phyloP scores from a whole-genome alignment of 768 basidiomycete genomes.

The Coprinopsis sp. region DNA sequence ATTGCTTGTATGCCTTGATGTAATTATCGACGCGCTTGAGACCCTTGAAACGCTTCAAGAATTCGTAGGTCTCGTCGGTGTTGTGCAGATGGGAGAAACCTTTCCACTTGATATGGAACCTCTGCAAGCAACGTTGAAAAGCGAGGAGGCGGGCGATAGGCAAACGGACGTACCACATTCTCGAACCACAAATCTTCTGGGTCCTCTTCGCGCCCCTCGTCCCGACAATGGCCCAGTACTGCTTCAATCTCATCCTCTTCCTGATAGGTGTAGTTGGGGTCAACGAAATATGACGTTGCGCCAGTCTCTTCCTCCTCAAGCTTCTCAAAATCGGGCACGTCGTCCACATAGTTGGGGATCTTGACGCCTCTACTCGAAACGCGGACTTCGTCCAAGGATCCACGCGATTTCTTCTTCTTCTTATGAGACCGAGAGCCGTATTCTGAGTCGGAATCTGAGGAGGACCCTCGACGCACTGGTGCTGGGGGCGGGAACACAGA shows the following conservation, averaged over 20 bases:
- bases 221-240: conserved; percentile 81
- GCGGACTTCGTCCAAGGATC: conserved; percentile 67
- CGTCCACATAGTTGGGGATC: conserved; percentile 82
- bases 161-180: conserved; percentile 61
- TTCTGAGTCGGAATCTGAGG: conserved; percentile 82
- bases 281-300: conserved; percentile 50
- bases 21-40: conserved; percentile 99
- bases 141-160: conserved; percentile 5
- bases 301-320: conserved; percentile 62
- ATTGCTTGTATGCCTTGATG: conserved; percentile 83
- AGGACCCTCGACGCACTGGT: conserved; percentile 48
- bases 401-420: conserved; percentile 70
- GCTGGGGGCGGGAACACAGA: conserved; percentile 24
- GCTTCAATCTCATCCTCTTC: conserved; percentile 89
- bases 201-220: conserved; percentile 76
- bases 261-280: conserved; percentile 48
- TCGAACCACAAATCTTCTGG: conserved; percentile 79
- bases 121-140: conserved; percentile 42
- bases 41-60: conserved; percentile 91
- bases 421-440: conserved; percentile 77
- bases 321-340: conserved; percentile 74
- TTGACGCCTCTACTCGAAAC: conserved; percentile 72
- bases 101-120: conserved; percentile 99
- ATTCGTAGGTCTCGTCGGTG: conserved; percentile 97
- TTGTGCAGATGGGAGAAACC: conserved; percentile 97